Evolutionary conservation across 768 basidiomycete species (phyloP), one percentile per base, ranked within the genome.

Genomic region (Phaeotremella fagi): DNA sequence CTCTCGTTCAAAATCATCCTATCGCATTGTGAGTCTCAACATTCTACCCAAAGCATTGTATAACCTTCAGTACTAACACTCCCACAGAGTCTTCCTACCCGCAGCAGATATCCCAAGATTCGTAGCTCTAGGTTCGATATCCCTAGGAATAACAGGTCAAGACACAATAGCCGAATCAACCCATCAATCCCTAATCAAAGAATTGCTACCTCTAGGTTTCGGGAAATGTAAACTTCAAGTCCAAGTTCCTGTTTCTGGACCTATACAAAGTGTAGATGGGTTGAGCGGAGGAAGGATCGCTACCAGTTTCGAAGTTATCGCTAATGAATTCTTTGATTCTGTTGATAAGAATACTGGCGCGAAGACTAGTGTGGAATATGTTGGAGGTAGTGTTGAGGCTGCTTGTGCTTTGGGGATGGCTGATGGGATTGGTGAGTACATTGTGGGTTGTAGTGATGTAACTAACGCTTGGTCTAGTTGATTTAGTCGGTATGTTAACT

Each of bases 71-170:
- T 37, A n/a, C 27, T 18, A 28, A 43, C 33, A 18, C 24, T 26
- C 5, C 25, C 14, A 16, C 72, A 97, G 94, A 5, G 86, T 99
- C 22, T 98, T 99, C 77, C 85, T 98, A 22, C 92, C 95, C 22
- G 95, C 95, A 1, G 80, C 87, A 4, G 95, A 99, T 69, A 99
- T 99, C 59, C 92, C 95, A 9, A 94, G 91, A 25, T 99, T 98
- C 75, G 95, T 99, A 41, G 95, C 91, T 37, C 91, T 94, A 72
- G 95, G 95, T 45, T 87, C 91, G 68, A 87, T 99, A 67, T 88
- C 97, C 64, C 80, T 99, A 38, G 95, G 95, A 4, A 95, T 99
- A 64, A 98, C 95, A 7, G 95, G 95, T 3, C 91, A 97, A 76
- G 95, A 99, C 78, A 88, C 95, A 59, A 88, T 98, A 60, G 82